phyloP scores from a whole-genome alignment of 768 basidiomycete species.

The Lepiota brunneoincarnata region DNA sequence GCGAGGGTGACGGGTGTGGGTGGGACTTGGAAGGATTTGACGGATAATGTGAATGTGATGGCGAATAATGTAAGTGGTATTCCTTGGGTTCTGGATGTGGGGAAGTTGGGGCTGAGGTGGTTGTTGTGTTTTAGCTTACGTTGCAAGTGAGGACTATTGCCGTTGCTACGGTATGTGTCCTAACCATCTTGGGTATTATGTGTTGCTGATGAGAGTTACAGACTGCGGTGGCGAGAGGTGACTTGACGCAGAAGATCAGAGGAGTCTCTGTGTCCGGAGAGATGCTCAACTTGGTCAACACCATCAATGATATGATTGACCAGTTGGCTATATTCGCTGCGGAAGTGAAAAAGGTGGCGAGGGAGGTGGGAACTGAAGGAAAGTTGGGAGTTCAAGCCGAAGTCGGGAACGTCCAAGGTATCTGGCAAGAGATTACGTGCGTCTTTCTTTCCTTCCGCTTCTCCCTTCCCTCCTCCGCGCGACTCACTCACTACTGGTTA shows the following conservation, averaged over 20 bases:
- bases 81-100: neutral
- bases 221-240: constrained; percentile 92
- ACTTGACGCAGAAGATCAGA: constrained; percentile 89
- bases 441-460: constrained; percentile 29
- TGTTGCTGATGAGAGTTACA: constrained; percentile 8
- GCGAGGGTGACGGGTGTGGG: constrained; percentile 92
- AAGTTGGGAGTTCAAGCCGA: constrained; percentile 97
- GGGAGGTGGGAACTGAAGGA: constrained; percentile 98
- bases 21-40: constrained; percentile 97
- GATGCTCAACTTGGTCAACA: constrained; percentile 93
- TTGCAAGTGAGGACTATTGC: constrained; percentile 93
- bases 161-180: constrained; percentile 74
- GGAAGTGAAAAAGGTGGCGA: constrained; percentile 88
- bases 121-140: constrained; percentile 56
- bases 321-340: constrained; percentile 55
- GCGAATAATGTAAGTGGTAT: constrained; percentile 71
- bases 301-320: constrained; percentile 87
- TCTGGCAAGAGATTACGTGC: constrained; percentile 98
- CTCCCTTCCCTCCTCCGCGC: neutral
- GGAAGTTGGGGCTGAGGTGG: neutral
- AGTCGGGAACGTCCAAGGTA: constrained; percentile 94
- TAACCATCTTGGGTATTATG: neutral
- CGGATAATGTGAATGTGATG: constrained; percentile 96
- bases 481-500: constrained; percentile 34
- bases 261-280: constrained; percentile 94